Conservation (phyloP, 2,329 filamentous ascomycete species). For the Seiridium cupressi region DNA sequence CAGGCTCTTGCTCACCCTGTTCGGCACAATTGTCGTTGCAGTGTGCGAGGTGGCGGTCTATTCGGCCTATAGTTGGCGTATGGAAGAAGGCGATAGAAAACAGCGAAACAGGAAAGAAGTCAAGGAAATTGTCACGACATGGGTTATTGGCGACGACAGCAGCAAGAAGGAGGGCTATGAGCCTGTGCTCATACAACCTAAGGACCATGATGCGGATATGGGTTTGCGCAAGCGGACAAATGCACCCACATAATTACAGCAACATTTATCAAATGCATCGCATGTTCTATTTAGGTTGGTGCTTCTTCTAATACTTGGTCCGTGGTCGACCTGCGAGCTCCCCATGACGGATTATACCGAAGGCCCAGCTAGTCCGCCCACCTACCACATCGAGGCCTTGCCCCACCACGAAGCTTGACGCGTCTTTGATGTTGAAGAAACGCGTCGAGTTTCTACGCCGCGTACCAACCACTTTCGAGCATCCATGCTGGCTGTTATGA, state of each 20-base stretch:
- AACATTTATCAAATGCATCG: no score
- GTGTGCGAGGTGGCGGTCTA: slow-evolving; percentile 79
- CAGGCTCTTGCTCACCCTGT: slow-evolving; percentile 68
- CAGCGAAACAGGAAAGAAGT: slow-evolving; percentile 61
- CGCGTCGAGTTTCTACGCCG: no score
- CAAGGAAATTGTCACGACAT: slow-evolving; percentile 69
- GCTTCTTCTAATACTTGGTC: no score
- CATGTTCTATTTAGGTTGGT: no score
- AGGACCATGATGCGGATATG: slow-evolving; percentile 4
- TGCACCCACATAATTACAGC: neutral
- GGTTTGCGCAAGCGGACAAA: slow-evolving; percentile 1
- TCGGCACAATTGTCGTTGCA: slow-evolving; percentile 66
- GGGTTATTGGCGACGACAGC: slow-evolving; percentile 55
- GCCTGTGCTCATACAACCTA: slow-evolving; percentile 8
- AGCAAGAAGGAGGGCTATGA: slow-evolving; percentile 19
- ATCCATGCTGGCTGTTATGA: neutral
- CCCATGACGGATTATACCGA: no score
- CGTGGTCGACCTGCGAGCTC: no score
- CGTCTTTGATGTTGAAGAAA: neutral
- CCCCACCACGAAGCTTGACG: neutral
- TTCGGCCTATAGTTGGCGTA: slow-evolving; percentile 69
- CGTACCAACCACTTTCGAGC: no score
- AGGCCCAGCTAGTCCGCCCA: neutral
- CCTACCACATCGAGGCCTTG: neutral
- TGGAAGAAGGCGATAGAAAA: slow-evolving; percentile 65